These are phyloP conservation scores for Imleria badia DNA, from an alignment of 768 basidiomycete species.

Conservation along the genomic window DNA sequence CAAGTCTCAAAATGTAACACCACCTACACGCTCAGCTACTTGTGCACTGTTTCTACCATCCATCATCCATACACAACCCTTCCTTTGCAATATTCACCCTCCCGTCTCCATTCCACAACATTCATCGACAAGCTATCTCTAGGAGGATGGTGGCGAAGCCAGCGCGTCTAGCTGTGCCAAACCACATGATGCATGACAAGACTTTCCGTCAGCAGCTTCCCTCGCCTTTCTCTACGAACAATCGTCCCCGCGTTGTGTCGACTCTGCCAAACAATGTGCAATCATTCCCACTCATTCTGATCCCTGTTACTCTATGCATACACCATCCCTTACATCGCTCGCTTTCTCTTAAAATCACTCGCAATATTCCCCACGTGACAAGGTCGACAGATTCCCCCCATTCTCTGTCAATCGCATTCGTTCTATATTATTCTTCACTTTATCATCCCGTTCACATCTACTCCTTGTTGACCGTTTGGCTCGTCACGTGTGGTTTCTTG, in stretches of 20 bases:
- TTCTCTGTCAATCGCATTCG: slow-evolving; percentile 48
- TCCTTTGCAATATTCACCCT: slow-evolving; percentile 60
- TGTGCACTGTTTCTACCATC: slow-evolving; percentile 64
- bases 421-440: slow-evolving; percentile 84
- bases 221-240: slow-evolving; percentile 13
- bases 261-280: slow-evolving; percentile 30
- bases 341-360: slow-evolving; percentile 40
- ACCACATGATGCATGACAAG: slow-evolving; percentile 17
- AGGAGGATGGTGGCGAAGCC: slow-evolving; percentile 16
- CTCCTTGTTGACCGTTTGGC: slow-evolving; percentile 37
- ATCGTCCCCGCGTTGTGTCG: slow-evolving; percentile 13
- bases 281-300: slow-evolving; percentile 42
- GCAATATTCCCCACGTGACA: slow-evolving; percentile 48
- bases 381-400: slow-evolving; percentile 54
- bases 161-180: slow-evolving; percentile 19
- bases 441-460: slow-evolving; percentile 52
- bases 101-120: slow-evolving; percentile 43
- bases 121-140: slow-evolving; percentile 50
- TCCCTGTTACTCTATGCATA: slow-evolving; percentile 56
- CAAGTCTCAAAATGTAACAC: slow-evolving; percentile 76
- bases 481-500: slow-evolving; percentile 36
- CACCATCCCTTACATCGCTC: slow-evolving; percentile 50
- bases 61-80: slow-evolving; percentile 64
- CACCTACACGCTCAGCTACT: slow-evolving; percentile 60
- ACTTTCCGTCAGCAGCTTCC: slow-evolving; percentile 7